A percentile compares a stretch with the other conserved stretches of the same genome.
phyloP scores from a whole-genome alignment of 306 rosid genomes.

The Quercus alba region DNA sequence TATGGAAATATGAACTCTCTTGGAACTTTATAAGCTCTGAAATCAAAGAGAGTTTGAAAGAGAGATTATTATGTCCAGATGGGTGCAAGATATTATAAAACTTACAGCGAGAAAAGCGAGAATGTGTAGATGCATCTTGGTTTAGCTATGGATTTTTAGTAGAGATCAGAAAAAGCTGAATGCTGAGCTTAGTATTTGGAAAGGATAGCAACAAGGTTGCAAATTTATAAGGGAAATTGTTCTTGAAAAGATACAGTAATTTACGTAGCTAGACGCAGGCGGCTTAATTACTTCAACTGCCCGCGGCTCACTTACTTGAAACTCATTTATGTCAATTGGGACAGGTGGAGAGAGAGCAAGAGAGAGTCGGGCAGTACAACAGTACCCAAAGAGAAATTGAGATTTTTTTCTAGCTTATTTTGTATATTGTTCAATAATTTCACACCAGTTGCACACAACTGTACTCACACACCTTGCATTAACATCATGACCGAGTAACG shows the following conservation, averaged over 20 bases:
- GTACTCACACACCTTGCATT: too few relatives aligned
- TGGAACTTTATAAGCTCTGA: background rate
- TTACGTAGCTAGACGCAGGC: background rate
- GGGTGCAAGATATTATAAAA: background rate
- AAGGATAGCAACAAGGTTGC: background rate
- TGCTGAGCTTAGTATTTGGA: background rate
- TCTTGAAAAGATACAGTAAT: background rate
- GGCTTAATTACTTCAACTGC: conserved; percentile 53
- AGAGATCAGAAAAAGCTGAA: conserved; percentile 1
- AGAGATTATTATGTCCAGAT: background rate
- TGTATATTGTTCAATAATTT: too few relatives aligned
- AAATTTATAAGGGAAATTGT: conserved; percentile 30
- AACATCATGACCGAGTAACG: too few relatives aligned
- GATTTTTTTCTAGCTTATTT: background rate
- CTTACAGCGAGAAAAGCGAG: conserved; percentile 53
- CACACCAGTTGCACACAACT: too few relatives aligned
- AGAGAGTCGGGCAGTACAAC: background rate
- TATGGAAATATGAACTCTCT: background rate
- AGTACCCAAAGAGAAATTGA: background rate
- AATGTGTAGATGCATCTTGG: conserved; percentile 35
- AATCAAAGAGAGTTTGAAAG: background rate
- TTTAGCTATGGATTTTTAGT: conserved; percentile 15
- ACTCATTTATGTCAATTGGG: conserved; percentile 22
- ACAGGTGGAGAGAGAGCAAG: conserved; percentile 25
- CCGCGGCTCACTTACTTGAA: conserved; percentile 27